Conservation (phyloP, 768 basidiomycete genomes). For the Suillus tomentosus region DNA sequence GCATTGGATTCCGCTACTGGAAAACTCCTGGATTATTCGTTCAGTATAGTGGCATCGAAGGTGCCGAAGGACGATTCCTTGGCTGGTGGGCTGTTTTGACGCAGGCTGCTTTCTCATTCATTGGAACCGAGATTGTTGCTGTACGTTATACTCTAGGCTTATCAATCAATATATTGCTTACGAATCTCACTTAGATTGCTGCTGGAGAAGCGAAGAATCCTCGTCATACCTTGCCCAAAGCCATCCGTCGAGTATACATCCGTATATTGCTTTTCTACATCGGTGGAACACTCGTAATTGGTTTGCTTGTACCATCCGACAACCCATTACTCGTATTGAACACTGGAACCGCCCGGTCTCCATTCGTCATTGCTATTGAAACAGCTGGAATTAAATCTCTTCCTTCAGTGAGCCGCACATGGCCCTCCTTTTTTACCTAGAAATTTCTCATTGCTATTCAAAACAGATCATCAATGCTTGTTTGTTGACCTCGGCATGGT, state of each 20-base stretch:
- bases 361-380: conserved; percentile 90
- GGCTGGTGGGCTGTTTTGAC: conserved; percentile 72
- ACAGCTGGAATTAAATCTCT: conserved; percentile 82
- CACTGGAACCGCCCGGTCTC: conserved; percentile 66
- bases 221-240: conserved; percentile 59
- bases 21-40: conserved; percentile 86
- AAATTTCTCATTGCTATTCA: conserved; percentile 3
- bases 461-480: conserved; percentile 75
- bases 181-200: conserved; percentile 55
- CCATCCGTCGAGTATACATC: conserved; percentile 62
- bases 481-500: conserved; percentile 89
- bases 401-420: conserved; percentile 61
- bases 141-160: conserved; percentile 44
- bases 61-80: conserved; percentile 77
- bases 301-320: conserved; percentile 79
- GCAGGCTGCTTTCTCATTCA: conserved; percentile 91
- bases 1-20: conserved; percentile 68
- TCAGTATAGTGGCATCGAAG: conserved; percentile 64
- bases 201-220: conserved; percentile 94
- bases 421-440: conserved; percentile 12
- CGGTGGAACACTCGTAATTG: conserved; percentile 71
- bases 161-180: background rate
- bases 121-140: conserved; percentile 93
- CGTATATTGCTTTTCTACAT: conserved; percentile 85
- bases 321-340: conserved; percentile 52